Evolutionary conservation across 352 stramenopile species (phyloP).

Genomic region (Phytopythium oedochilum): DNA sequence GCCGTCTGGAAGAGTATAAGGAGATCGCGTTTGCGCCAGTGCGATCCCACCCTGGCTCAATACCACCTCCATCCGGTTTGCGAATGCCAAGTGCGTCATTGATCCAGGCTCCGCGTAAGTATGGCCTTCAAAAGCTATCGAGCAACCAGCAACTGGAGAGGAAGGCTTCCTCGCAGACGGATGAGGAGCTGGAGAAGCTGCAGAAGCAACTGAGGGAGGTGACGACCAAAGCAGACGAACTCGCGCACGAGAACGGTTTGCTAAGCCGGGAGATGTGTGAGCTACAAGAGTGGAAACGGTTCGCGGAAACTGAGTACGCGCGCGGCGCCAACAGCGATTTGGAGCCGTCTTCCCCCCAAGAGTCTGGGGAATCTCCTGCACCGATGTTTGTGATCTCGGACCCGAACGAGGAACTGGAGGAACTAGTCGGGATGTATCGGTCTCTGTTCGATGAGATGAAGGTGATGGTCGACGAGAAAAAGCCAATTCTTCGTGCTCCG

Average conservation of each 20-base stretch:
- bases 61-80: slow-evolving; percentile 24
- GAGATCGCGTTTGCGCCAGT: slow-evolving; percentile 50
- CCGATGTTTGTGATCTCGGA: slow-evolving; percentile 8
- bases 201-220: slow-evolving; percentile 46
- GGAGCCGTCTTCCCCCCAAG: slow-evolving; percentile 5
- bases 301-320: background rate
- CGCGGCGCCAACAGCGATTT: background rate
- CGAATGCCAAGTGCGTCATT: slow-evolving; percentile 38
- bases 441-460: slow-evolving; percentile 58
- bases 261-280: slow-evolving; percentile 66
- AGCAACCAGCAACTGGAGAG: slow-evolving; percentile 37
- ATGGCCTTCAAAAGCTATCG: slow-evolving; percentile 27
- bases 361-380: slow-evolving; percentile 9
- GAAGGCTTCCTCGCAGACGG: slow-evolving; percentile 10
- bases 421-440: slow-evolving; percentile 67
- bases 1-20: slow-evolving; percentile 81
- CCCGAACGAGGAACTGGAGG: slow-evolving; percentile 41
- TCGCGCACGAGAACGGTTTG: slow-evolving; percentile 65
- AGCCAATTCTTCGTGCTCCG: slow-evolving; percentile 30
- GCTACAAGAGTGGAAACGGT: slow-evolving; percentile 55
- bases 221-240: slow-evolving; percentile 30
- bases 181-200: slow-evolving; percentile 15
- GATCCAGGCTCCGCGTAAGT: slow-evolving; percentile 37
- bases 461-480: slow-evolving; percentile 52
- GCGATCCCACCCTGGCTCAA: slow-evolving; percentile 16